A percentile compares a stretch with the other conserved stretches of the same genome.
These are phyloP conservation scores for Conticribra weissflogii DNA, from an alignment of 108 stramenopile species.

Conservation along the genomic window DNA sequence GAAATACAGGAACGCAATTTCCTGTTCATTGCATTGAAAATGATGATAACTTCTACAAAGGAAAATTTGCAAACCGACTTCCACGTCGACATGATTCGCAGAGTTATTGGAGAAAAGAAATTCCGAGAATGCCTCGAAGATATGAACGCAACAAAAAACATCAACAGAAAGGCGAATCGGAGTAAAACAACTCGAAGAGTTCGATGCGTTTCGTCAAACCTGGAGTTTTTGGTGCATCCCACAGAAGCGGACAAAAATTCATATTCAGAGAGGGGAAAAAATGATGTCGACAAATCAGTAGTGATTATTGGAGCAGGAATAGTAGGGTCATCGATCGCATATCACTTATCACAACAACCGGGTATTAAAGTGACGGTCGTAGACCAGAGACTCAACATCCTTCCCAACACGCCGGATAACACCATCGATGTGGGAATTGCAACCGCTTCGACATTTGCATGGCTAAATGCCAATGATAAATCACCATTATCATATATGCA, in stretches of 20 bases:
- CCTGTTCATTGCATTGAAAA: conserved; percentile 29
- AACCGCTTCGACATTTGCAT: conserved; percentile 64
- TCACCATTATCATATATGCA: conserved; percentile 51
- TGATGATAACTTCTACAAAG: too few species aligned
- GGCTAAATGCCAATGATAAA: conserved; percentile 77
- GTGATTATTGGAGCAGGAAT: conserved; percentile 51
- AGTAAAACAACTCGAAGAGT: neutral
- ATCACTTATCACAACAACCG: conserved; percentile 34
- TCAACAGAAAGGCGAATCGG: neutral
- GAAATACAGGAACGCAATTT: conserved; percentile 72
- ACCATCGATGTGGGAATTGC: conserved; percentile 39
- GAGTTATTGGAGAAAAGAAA: conserved; percentile 24
- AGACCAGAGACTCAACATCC: conserved; percentile 32
- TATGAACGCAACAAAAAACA: neutral
- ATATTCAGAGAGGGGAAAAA: conserved; percentile 3
- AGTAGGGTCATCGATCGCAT: conserved; percentile 52
- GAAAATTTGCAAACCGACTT: too few species aligned
- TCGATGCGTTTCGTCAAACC: conserved; percentile 13
- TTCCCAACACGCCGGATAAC: conserved; percentile 13
- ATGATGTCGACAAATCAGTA: conserved; percentile 14
- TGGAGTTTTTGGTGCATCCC: conserved; percentile 24
- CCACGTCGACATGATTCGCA: conserved; percentile 48
- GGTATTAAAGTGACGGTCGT: conserved; percentile 51
- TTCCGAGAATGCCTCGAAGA: neutral
- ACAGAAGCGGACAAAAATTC: neutral